Evolutionary conservation across 1,139 yeast genomes (phyloP).

Genomic region (Yamadazyma oceani): DNA sequence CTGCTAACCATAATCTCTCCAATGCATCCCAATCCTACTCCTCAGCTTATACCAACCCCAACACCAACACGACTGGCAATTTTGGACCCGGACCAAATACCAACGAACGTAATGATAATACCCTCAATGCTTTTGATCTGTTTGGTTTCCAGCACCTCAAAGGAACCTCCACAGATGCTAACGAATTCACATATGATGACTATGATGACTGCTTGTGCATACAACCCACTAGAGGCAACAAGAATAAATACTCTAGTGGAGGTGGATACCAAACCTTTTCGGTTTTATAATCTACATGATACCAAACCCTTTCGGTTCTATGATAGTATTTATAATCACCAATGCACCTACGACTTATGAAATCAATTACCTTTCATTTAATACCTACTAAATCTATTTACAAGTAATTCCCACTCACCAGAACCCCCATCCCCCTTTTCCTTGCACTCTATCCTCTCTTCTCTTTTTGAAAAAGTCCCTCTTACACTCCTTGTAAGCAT

Average conservation of each 20-base stretch:
- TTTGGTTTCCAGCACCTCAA: too few species aligned
- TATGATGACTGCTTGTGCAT: neutral
- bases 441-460: constrained; percentile 37
- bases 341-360: too few species aligned
- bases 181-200: neutral
- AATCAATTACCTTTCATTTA: neutral
- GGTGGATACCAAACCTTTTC: constrained; percentile 15
- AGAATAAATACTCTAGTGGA: constrained; percentile 11
- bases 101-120: too few species aligned
- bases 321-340: constrained; percentile 1
- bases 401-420: constrained; percentile 22
- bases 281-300: too few species aligned
- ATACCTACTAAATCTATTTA: neutral
- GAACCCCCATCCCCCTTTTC: constrained; percentile 49
- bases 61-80: too few species aligned
- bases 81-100: too few species aligned
- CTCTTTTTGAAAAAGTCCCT: constrained; percentile 66
- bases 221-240: constrained; percentile 2
- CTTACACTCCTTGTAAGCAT: constrained; percentile 89
- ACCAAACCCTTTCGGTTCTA: too few species aligned
- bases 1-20: neutral
- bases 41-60: neutral
- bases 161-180: too few species aligned
- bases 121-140: too few species aligned
- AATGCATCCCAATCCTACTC: neutral